A percentile compares a stretch with the other conserved stretches of the same genome.
phyloP scores from a whole-genome alignment of 257 asterid genomes.

The Capsicum chinense region DNA sequence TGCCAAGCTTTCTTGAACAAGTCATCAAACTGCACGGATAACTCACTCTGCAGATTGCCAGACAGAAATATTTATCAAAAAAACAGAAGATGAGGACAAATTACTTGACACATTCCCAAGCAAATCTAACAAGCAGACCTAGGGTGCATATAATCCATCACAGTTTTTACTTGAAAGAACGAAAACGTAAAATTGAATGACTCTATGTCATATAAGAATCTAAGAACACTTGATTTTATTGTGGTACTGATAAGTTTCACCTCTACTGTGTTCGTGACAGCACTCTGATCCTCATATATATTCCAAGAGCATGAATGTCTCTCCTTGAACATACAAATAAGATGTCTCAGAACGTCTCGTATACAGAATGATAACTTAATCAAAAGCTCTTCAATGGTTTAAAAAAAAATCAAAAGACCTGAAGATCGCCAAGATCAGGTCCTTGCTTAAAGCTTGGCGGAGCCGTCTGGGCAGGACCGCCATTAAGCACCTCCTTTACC shows the following conservation, averaged over 20 bases:
- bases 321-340: slow-evolving; percentile 46
- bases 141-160: slow-evolving; percentile 16
- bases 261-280: slow-evolving; percentile 46
- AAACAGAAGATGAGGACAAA: slow-evolving; percentile 35
- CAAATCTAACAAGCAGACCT: slow-evolving; percentile 21
- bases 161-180: background rate
- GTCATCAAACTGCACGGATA: slow-evolving; percentile 93
- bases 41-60: slow-evolving; percentile 66
- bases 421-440: slow-evolving; percentile 76
- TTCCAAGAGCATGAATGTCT: slow-evolving; percentile 68
- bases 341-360: slow-evolving; percentile 6
- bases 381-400: slow-evolving; percentile 14
- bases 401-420: slow-evolving; percentile 47
- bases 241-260: slow-evolving; percentile 66
- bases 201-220: slow-evolving; percentile 21
- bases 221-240: slow-evolving; percentile 30
- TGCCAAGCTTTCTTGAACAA: slow-evolving; percentile 96
- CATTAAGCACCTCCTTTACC: slow-evolving; percentile 78
- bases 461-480: slow-evolving; percentile 69
- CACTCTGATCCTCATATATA: slow-evolving; percentile 47
- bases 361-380: slow-evolving; percentile 18
- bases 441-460: slow-evolving; percentile 88
- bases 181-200: background rate
- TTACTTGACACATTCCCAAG: background rate
- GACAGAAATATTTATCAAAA: slow-evolving; percentile 36